Percentiles rank a stretch among this genome's conserved stretches.
Evolutionary conservation across 331 rosid species (phyloP).

Genomic region (Pyracantha coccinea): DNA sequence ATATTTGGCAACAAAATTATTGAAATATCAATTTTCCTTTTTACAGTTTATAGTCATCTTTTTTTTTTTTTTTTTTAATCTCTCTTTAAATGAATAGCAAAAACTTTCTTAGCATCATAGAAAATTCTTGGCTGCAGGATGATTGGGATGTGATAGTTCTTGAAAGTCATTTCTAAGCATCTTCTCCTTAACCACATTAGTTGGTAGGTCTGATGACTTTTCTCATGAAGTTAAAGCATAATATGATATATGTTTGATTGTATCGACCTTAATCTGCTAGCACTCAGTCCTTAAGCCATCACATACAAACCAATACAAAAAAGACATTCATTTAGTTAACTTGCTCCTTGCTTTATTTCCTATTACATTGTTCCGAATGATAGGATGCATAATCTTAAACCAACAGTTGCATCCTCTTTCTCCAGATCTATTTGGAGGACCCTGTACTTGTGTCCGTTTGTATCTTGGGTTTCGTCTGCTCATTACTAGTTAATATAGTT

Average conservation of each 20-base stretch:
- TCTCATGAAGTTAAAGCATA: neutral
- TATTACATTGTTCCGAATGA: neutral
- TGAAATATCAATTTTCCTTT: neutral
- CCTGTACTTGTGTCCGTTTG: neutral
- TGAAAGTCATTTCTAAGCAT: neutral
- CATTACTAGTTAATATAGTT: neutral
- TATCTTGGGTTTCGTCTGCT: neutral
- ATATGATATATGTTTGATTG: neutral
- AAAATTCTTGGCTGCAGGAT: neutral
- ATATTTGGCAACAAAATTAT: neutral
- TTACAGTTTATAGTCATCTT: neutral
- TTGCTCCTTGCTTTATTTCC: neutral
- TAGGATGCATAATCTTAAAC: neutral
- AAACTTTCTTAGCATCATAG: neutral
- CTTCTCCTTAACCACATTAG: neutral
- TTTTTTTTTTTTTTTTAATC: neutral
- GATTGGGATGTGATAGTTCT: neutral
- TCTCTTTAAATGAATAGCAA: neutral
- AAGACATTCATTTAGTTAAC: neutral
- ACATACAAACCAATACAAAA: neutral
- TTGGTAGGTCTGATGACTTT: neutral
- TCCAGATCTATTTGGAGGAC: neutral
- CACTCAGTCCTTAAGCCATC: neutral
- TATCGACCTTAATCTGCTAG: neutral
- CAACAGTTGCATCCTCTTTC: neutral